Evolutionary conservation across 257 asterid species (phyloP).

Genomic region (Lavandula angustifolia): DNA sequence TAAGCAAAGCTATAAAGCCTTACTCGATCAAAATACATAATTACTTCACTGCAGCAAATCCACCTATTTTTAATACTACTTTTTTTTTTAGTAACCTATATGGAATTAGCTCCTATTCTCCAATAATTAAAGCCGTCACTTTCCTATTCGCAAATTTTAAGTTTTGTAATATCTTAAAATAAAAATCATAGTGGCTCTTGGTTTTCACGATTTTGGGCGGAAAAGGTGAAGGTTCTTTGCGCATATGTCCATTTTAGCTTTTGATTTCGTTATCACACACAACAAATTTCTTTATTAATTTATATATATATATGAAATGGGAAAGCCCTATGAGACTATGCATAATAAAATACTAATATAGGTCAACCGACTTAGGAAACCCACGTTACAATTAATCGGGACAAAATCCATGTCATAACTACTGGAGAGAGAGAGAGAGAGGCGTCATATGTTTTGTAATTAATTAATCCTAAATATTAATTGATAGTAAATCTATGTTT

Average conservation of each 20-base stretch:
- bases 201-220: too few relatives aligned
- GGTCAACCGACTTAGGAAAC: constrained; percentile 13
- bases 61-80: too few relatives aligned
- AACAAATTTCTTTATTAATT: neutral
- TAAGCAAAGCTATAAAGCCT: too few relatives aligned
- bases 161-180: too few relatives aligned
- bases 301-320: neutral
- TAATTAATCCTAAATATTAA: too few relatives aligned
- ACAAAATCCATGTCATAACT: neutral
- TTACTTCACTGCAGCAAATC: too few relatives aligned
- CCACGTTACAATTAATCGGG: neutral
- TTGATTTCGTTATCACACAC: neutral
- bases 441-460: too few relatives aligned
- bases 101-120: neutral
- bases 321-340: neutral
- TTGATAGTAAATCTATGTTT: too few relatives aligned
- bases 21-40: too few relatives aligned
- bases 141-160: neutral
- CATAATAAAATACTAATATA: neutral
- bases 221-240: too few relatives aligned
- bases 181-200: too few relatives aligned
- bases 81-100: neutral
- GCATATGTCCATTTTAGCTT: too few relatives aligned
- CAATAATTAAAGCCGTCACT: neutral
- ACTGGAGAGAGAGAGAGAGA: neutral